Base-by-base conservation (phyloP, 176 grass and related monocot genomes). In the Aegilops speltoides region DNA sequence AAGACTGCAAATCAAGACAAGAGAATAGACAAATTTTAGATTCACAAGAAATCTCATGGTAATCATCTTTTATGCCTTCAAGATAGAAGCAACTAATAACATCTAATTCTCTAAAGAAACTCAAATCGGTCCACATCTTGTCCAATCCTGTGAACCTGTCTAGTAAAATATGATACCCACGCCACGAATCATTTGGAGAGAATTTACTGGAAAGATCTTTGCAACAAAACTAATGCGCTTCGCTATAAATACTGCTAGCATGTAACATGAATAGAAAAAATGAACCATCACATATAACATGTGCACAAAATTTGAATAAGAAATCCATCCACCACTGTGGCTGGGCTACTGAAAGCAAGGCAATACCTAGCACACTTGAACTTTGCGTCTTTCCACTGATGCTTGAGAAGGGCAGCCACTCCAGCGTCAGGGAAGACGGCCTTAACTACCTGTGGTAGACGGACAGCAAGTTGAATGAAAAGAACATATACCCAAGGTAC, bases 361-460 rank as follows among this genome's bases (percentile, higher is more conserved):
- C 41, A 77, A 37, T 93, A 96, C 97, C 94, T 99, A 69, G 92
- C 79, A 78, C 89, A 96, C 38, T 95, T 90, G 83, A 99, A 99
- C 1, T 91, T 83, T 72, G 89, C 90, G 81, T 99, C 93, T 86
- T 87, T 88, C 97, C 94, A 99, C 45, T 93, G 90, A 77, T 96
- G 90, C 67, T 94, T 96, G 24, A 99, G 89, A 85, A 99, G 89
- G 90, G 97, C 94, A 79, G 94, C 94, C 84, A 87, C 92, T 77
- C 97, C 97, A 33, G 97, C 92, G 41, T 99, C 92, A 52, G 92
- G 97, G 82, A 99, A 99, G 86, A 99, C 93, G 36, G 94, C 97
- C 23, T 92, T 96, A 75, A 96, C 92, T 92, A 83, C 94, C 92
- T 99, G 56, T 16, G 93, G 56, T 23, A 80, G 83, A 56, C 26